phyloP scores from a whole-genome alignment of 768 basidiomycete genomes.

The Pleurotus ostreatus region DNA sequence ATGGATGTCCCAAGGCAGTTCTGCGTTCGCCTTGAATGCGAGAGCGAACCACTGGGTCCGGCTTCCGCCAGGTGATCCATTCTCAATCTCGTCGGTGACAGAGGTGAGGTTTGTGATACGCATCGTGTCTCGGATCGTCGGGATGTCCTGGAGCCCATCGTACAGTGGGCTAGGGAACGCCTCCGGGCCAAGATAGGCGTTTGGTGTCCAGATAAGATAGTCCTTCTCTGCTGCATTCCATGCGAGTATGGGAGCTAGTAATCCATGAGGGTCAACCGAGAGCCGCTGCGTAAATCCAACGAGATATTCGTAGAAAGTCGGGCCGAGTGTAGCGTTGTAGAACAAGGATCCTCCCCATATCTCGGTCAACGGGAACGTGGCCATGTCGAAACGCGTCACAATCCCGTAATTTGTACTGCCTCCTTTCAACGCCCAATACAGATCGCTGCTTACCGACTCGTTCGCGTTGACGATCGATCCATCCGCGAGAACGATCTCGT shows the following conservation, averaged over 20 bases:
- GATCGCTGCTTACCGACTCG: slow-evolving; percentile 6
- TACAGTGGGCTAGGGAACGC: neutral
- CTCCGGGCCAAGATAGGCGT: neutral
- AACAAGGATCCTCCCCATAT: slow-evolving; percentile 13
- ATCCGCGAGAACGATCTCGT: slow-evolving; percentile 12
- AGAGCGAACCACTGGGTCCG: neutral
- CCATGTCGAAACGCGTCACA: slow-evolving; percentile 14
- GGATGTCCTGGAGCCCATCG: neutral
- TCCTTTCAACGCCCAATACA: slow-evolving; percentile 14
- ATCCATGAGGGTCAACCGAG: neutral
- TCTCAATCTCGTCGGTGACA: neutral
- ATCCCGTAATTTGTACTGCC: slow-evolving; percentile 16
- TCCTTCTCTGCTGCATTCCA: neutral
- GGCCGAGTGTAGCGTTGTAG: slow-evolving; percentile 6
- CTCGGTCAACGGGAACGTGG: slow-evolving; percentile 1
- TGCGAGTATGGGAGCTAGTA: neutral
- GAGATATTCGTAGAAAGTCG: neutral
- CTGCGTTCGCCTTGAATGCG: neutral
- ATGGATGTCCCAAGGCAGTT: neutral
- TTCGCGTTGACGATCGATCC: slow-evolving; percentile 10
- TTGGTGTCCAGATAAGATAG: neutral
- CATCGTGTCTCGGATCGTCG: neutral
- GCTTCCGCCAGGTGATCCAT: neutral
- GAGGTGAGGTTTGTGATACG: slow-evolving; percentile 2
- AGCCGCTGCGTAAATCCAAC: neutral